Percentiles rank a stretch among this genome's conserved stretches.
Evolutionary conservation across 768 basidiomycete genomes (phyloP).

Genomic region (Kwoniella europaea): DNA sequence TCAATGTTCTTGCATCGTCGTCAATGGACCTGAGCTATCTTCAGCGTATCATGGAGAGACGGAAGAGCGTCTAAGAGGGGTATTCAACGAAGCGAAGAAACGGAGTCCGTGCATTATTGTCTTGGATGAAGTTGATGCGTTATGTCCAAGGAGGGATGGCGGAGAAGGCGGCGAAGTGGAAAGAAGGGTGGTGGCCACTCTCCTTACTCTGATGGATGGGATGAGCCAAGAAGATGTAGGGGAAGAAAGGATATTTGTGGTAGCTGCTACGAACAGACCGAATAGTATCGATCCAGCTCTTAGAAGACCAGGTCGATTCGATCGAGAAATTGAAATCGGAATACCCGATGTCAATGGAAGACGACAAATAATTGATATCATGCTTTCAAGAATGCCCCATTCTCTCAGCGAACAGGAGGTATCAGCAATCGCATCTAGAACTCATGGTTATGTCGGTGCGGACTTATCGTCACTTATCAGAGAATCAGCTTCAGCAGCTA

Average conservation of each 20-base stretch:
- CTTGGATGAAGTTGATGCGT: constrained; percentile 92
- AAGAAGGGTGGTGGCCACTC: constrained; percentile 90
- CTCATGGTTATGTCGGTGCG: constrained; percentile 96
- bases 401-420: constrained; percentile 69
- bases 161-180: constrained; percentile 93
- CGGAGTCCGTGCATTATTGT: constrained; percentile 91
- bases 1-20: constrained; percentile 81
- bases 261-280: constrained; percentile 84
- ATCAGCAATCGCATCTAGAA: constrained; percentile 68
- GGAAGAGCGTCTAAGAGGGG: constrained; percentile 83
- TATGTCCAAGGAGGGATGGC: constrained; percentile 88
- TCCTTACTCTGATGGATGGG: constrained; percentile 93
- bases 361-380: constrained; percentile 80
- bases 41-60: constrained; percentile 98
- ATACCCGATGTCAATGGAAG: constrained; percentile 87
- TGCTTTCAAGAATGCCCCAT: constrained; percentile 81
- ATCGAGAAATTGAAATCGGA: constrained; percentile 96
- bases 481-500: constrained; percentile 87
- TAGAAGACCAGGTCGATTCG: constrained; percentile 97
- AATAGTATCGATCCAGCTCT: constrained; percentile 99
- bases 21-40: constrained; percentile 93
- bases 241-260: constrained; percentile 75
- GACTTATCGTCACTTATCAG: constrained; percentile 90
- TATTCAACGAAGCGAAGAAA: constrained; percentile 81
- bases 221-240: constrained; percentile 63